These are phyloP conservation scores for Euptelea pleiosperma DNA, from an alignment of 164 flowering plant species.

Conservation along the genomic window DNA sequence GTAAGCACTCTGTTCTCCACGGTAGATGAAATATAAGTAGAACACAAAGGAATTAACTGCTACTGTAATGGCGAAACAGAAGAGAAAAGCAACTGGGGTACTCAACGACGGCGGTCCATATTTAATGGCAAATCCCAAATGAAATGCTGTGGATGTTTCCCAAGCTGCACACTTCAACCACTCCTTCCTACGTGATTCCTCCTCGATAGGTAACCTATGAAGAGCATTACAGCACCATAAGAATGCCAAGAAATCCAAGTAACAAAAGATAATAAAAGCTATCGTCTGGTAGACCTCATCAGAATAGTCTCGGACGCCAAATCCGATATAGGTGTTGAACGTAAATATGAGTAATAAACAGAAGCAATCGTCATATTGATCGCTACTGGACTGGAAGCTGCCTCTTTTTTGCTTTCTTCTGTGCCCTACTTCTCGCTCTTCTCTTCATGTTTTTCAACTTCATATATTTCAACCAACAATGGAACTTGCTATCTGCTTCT, in stretches of 20 bases:
- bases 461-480: too few species aligned
- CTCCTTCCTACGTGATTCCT: not conserved
- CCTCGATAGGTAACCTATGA: not conserved
- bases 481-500: too few species aligned
- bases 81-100: not conserved
- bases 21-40: not conserved
- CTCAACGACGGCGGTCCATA: not conserved
- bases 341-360: too few species aligned
- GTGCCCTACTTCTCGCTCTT: too few species aligned
- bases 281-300: not conserved
- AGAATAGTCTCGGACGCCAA: not conserved
- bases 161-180: not conserved
- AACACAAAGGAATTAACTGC: not conserved
- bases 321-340: not conserved
- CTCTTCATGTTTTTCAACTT: too few species aligned
- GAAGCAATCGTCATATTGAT: too few species aligned
- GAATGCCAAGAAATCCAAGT: not conserved
- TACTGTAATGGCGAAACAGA: not conserved
- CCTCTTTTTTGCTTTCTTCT: too few species aligned
- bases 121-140: not conserved
- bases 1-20: not conserved
- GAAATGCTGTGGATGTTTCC: not conserved
- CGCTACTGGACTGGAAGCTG: too few species aligned
- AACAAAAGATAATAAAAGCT: not conserved
- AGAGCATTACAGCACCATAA: not conserved